A percentile compares a stretch with the other conserved stretches of the same genome.
These are phyloP conservation scores for Actinomortierella wolfii DNA, from an alignment of 371 early-diverging fungal species.

Conservation along the genomic window DNA sequence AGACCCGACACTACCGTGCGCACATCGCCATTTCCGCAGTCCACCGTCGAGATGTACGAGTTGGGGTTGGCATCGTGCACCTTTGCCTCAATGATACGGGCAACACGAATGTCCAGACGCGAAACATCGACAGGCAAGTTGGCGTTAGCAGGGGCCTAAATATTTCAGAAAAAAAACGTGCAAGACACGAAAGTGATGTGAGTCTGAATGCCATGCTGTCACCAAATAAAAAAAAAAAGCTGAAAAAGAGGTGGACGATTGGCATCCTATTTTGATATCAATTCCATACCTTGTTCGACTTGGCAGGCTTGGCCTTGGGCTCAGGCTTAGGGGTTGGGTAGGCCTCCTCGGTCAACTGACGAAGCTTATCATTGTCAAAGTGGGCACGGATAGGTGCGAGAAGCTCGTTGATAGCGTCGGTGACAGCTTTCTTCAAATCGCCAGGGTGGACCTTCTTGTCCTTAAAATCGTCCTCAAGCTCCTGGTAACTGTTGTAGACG, in stretches of 20 bases:
- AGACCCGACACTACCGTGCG: conserved; percentile 82
- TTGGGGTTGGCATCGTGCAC: conserved; percentile 51
- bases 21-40: conserved; percentile 58
- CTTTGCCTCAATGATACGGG: conserved; percentile 53
- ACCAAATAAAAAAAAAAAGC: neutral
- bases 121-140: conserved; percentile 37
- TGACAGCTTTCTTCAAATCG: conserved; percentile 95
- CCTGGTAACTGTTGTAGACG: conserved; percentile 72
- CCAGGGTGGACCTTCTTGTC: conserved; percentile 93
- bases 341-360: conserved; percentile 63
- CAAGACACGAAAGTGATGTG: too few species aligned
- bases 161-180: neutral
- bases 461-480: conserved; percentile 86
- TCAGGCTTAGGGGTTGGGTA: conserved; percentile 64
- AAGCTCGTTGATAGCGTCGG: conserved; percentile 84
- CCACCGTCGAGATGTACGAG: conserved; percentile 59
- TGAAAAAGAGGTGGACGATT: neutral
- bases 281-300: conserved; percentile 35
- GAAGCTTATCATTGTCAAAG: conserved; percentile 67
- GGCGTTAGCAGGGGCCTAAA: conserved; percentile 31
- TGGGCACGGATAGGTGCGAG: conserved; percentile 92
- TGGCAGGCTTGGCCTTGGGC: conserved; percentile 31
- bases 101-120: conserved; percentile 55
- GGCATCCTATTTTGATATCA: too few species aligned
- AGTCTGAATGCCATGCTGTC: too few species aligned